Percentiles rank a stretch among this genome's conserved stretches.
Evolutionary conservation across 495 filamentous ascomycete genomes (phyloP).

Genomic region (Xylaria grammica): DNA sequence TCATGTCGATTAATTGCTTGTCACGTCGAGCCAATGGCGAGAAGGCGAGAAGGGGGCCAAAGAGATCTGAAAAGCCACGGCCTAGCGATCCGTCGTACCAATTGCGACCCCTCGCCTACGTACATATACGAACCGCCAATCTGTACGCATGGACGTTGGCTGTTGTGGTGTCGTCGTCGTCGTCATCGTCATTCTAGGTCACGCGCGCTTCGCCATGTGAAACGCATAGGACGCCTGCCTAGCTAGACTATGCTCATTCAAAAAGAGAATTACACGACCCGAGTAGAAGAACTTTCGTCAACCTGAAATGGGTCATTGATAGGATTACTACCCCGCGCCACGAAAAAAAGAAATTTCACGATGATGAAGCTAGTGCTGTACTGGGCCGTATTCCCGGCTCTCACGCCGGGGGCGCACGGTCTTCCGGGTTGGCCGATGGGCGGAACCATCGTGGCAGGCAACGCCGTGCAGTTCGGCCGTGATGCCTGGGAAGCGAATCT

Average conservation of each 20-base stretch:
- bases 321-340: neutral
- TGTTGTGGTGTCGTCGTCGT: too few species aligned
- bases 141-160: neutral
- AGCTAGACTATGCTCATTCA: neutral
- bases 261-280: neutral
- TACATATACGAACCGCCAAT: neutral
- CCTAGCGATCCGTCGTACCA: too few species aligned
- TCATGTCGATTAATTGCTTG: neutral
- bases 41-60: neutral
- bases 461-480: constrained; percentile 30
- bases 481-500: constrained; percentile 31
- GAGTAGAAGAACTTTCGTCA: neutral
- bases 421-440: constrained; percentile 31
- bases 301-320: constrained; percentile 4
- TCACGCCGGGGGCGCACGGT: constrained; percentile 3
- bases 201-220: neutral
- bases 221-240: neutral
- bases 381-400: neutral
- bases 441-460: constrained; percentile 28
- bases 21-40: neutral
- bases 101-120: neutral
- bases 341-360: neutral
- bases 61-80: too few species aligned
- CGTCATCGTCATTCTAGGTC: neutral
- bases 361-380: constrained; percentile 12